Base-by-base conservation (phyloP, 2,329 filamentous ascomycete genomes). In the Orbilia brochopaga region DNA sequence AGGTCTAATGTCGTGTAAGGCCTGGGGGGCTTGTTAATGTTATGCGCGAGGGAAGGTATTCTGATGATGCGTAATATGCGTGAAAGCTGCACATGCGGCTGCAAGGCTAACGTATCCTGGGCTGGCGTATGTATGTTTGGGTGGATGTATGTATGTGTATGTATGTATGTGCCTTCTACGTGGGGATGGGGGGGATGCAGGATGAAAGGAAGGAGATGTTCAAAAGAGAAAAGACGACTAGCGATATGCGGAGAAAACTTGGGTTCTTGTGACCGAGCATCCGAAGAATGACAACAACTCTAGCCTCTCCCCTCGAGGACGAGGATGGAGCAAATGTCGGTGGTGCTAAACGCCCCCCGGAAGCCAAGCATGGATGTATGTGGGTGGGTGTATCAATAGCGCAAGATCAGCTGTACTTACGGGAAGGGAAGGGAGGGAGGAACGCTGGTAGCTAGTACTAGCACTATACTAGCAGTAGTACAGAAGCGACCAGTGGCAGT, bases 91-190 rank as follows among this genome's bases (percentile, higher is more conserved):
- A 72, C 60, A 46, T 61, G 67, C 67, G 67, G 67, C 50, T 65
- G 67, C 67, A 72, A 65, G 67, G 67, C 67, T 72, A 72, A 72
- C 67, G 67, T 60, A 72, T 72, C 60, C 67, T 72, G 67, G 67
- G 59, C 64, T 64, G 60, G 67, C 64, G 67, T 48, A 48, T 48
- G 44, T 48, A 48, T 65, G 67, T 62, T 32, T 32, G 27, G 3
- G 27, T 32, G 27, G 3, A 32, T 32, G 27, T 32, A 32, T 72
- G 67, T 48, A 8, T 32, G 8, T 32, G 27, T 32, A 32, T 72
- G 67, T 48, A 48, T 48, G 44, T 48, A 48, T 72, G 67, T 62
- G 54, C 61, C 51, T 42, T 65, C 67, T 56, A 65, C 67, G 67
- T 72, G 67, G 67, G 67, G 67, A 72, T n/a, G n/a, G 67, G 44